These are phyloP conservation scores for Malassezia brasiliensis DNA, from an alignment of 1,284 basidiomycete genomes.

Conservation along the genomic window DNA sequence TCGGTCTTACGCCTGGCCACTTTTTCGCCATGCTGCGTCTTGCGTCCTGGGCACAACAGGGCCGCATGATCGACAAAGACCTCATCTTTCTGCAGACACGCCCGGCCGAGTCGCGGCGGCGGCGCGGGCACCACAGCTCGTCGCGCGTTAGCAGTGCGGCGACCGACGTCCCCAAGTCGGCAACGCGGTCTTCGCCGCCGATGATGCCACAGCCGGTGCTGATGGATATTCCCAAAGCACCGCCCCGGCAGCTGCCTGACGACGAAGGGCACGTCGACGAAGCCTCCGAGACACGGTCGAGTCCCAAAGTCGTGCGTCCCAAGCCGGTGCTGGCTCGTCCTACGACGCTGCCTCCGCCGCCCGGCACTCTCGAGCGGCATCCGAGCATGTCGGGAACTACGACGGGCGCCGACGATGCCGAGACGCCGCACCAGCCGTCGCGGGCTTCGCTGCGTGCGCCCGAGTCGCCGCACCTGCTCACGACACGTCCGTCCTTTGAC, in stretches of 20 bases:
- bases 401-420: not conserved
- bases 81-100: conserved; percentile 40
- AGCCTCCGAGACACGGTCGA: not conserved
- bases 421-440: not conserved
- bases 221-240: conserved; percentile 9
- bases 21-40: conserved; percentile 45
- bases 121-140: not conserved
- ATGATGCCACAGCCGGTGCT: not conserved
- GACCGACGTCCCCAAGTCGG: not conserved
- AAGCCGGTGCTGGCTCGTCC: conserved; percentile 13
- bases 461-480: conserved; percentile 22
- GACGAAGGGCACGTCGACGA: not conserved
- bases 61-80: conserved; percentile 22
- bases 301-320: conserved; percentile 15
- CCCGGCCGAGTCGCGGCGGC: conserved; percentile 7
- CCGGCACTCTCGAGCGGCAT: not conserved
- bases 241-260: conserved; percentile 8
- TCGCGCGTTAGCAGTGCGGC: conserved; percentile 3
- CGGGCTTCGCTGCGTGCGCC: conserved; percentile 6
- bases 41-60: conserved; percentile 43
- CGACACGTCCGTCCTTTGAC: conserved; percentile 4
- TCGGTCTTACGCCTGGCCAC: conserved; percentile 39
- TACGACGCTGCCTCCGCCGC: not conserved
- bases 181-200: not conserved
- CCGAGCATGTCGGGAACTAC: not conserved